These are phyloP conservation scores for Suhomyces xylopsoci DNA, from an alignment of 805 yeast genomes.

Conservation along the genomic window DNA sequence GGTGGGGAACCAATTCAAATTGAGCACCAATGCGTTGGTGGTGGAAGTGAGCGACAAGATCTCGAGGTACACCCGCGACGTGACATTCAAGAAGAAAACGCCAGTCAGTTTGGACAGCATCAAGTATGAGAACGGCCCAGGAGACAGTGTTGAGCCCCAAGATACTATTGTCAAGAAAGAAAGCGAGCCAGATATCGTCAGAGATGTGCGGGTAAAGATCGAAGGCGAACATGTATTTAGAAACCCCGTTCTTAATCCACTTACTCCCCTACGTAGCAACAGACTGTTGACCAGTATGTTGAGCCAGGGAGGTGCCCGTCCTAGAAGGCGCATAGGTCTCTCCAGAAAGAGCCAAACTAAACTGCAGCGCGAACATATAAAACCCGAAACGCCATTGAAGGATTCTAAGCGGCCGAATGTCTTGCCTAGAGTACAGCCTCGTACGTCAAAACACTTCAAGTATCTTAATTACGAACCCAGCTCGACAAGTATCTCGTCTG, in stretches of 20 bases:
- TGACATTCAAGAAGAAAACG: slow-evolving; percentile 2
- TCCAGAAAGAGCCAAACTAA: background rate
- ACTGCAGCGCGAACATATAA: background rate
- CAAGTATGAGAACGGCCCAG: background rate
- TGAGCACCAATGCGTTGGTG: slow-evolving; percentile 26
- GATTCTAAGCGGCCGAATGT: background rate
- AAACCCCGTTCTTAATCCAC: background rate
- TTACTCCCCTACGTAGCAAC: background rate
- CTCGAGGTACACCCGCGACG: background rate
- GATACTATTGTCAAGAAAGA: background rate
- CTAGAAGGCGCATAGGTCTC: slow-evolving; percentile 1
- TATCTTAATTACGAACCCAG: slow-evolving; percentile 1
- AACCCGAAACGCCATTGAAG: background rate
- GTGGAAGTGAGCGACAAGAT: slow-evolving; percentile 8
- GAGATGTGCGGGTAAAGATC: background rate
- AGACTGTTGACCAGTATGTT: background rate
- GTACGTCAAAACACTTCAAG: slow-evolving; percentile 6
- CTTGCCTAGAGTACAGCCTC: slow-evolving; percentile 5
- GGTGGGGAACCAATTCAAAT: slow-evolving; percentile 20
- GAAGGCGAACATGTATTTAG: background rate
- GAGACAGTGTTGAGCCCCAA: too few species aligned
- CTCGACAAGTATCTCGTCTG: background rate
- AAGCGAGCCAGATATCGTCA: background rate
- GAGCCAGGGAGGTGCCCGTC: background rate
- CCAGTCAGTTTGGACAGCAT: background rate